Conservation (phyloP, 108 stramenopile species). For the Skeletonema menzelii region DNA sequence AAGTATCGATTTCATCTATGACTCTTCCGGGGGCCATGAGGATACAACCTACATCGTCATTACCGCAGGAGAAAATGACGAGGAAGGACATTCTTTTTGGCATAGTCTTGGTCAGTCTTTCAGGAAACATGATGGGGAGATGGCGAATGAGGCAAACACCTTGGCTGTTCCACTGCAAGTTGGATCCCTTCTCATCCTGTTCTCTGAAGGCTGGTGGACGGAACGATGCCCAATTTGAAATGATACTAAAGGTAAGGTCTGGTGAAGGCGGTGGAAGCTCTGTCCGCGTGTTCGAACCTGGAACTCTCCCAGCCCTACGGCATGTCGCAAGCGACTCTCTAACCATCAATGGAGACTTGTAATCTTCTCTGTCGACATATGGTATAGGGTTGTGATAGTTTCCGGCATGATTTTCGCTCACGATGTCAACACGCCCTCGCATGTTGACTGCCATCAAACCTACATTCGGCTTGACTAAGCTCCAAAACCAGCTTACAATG, state of each 20-base stretch:
- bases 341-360: slow-evolving; percentile 29
- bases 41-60: slow-evolving; percentile 37
- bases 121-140: slow-evolving; percentile 35
- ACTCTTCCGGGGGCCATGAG: slow-evolving; percentile 29
- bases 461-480: slow-evolving; percentile 18
- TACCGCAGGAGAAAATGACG: slow-evolving; percentile 37
- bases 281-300: slow-evolving; percentile 11
- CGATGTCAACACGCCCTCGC: slow-evolving; percentile 25
- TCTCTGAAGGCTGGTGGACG: neutral
- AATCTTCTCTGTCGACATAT: slow-evolving; percentile 31
- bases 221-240: slow-evolving; percentile 48
- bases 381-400: slow-evolving; percentile 46
- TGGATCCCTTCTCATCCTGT: neutral
- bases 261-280: slow-evolving; percentile 23
- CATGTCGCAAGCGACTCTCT: slow-evolving; percentile 27
- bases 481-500: slow-evolving; percentile 43
- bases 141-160: slow-evolving; percentile 23
- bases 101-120: slow-evolving; percentile 24
- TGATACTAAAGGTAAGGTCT: slow-evolving; percentile 29
- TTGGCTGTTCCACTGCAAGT: slow-evolving; percentile 5
- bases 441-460: slow-evolving; percentile 47
- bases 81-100: slow-evolving; percentile 43
- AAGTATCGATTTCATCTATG: slow-evolving; percentile 33
- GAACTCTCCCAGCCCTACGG: slow-evolving; percentile 27
- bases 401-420: slow-evolving; percentile 29